A percentile compares a stretch with the other conserved stretches of the same genome.
These are phyloP conservation scores for Globomyces pollinis-pini DNA, from an alignment of 192 early-diverging fungal genomes.

Conservation along the genomic window DNA sequence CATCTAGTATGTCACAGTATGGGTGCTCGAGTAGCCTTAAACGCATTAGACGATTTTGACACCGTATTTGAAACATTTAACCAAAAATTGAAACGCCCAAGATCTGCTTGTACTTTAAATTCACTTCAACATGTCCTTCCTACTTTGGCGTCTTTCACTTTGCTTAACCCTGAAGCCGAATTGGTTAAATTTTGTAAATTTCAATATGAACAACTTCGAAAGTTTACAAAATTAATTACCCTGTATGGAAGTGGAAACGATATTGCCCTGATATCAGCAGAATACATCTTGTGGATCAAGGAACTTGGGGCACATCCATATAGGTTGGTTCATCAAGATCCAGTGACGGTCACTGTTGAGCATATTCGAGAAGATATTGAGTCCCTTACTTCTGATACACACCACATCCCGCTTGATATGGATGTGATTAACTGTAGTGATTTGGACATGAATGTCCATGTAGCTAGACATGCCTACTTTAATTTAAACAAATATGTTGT, in stretches of 20 bases:
- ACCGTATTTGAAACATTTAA: neutral
- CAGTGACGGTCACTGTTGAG: too few species aligned
- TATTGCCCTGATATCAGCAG: neutral
- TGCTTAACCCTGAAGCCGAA: constrained; percentile 5
- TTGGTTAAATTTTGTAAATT: neutral
- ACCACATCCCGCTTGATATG: constrained; percentile 5
- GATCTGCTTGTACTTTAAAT: neutral
- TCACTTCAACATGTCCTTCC: neutral
- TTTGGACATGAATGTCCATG: constrained; percentile 12
- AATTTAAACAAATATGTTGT: constrained; percentile 12
- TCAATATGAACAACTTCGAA: neutral
- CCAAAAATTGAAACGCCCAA: neutral
- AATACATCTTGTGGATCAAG: neutral
- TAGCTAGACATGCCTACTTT: constrained; percentile 4
- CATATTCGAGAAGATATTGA: too few species aligned
- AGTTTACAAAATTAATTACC: neutral
- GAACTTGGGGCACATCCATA: too few species aligned
- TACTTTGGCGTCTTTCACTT: neutral
- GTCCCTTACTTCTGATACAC: too few species aligned
- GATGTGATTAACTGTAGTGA: constrained; percentile 15
- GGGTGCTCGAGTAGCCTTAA: constrained; percentile 3
- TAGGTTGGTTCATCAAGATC: too few species aligned
- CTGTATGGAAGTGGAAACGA: constrained; percentile 5
- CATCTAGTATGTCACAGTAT: constrained; percentile 11
- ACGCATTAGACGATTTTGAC: neutral